Evolutionary conservation across 495 filamentous ascomycete species (phyloP).

Genomic region (Corynascus novoguineensis): DNA sequence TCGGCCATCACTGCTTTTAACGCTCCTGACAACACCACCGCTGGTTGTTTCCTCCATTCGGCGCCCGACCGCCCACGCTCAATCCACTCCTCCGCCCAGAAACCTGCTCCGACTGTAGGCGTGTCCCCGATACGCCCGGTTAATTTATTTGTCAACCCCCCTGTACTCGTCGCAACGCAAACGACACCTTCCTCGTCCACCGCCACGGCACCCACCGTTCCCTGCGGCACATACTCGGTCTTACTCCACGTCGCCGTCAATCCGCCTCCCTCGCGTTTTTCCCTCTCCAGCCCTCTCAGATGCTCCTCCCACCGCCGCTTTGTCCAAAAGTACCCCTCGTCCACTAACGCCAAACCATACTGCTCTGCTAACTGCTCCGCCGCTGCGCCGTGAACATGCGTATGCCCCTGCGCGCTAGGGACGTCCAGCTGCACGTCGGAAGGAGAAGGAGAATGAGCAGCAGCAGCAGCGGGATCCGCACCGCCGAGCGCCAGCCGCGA

Average conservation of each 20-base stretch:
- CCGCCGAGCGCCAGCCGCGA: background rate
- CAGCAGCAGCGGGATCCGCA: too few species aligned
- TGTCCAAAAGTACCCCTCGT: slow-evolving; percentile 70
- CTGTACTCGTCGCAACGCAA: slow-evolving; percentile 78
- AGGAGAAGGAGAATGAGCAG: too few species aligned
- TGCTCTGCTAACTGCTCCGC: slow-evolving; percentile 60
- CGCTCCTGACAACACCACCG: slow-evolving; percentile 36
- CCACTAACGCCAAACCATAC: slow-evolving; percentile 66
- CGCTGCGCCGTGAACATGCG: slow-evolving; percentile 58
- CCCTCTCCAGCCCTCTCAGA: slow-evolving; percentile 54
- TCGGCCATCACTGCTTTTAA: slow-evolving; percentile 45
- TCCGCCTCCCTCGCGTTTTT: slow-evolving; percentile 32
- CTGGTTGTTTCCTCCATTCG: slow-evolving; percentile 23
- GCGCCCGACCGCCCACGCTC: slow-evolving; percentile 28
- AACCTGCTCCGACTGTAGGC: slow-evolving; percentile 78
- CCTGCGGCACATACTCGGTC: slow-evolving; percentile 68
- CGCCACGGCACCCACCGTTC: slow-evolving; percentile 78
- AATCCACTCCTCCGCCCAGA: slow-evolving; percentile 82
- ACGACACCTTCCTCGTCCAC: slow-evolving; percentile 66
- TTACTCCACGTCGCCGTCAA: slow-evolving; percentile 39
- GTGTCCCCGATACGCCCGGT: slow-evolving; percentile 84
- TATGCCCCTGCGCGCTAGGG: slow-evolving; percentile 56
- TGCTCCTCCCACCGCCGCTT: slow-evolving; percentile 80
- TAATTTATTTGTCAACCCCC: slow-evolving; percentile 84
- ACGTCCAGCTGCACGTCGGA: slow-evolving; percentile 22